These are phyloP conservation scores for Plasmodium knowlesi DNA, from an alignment of 169 alveolate species.

Conservation along the genomic window DNA sequence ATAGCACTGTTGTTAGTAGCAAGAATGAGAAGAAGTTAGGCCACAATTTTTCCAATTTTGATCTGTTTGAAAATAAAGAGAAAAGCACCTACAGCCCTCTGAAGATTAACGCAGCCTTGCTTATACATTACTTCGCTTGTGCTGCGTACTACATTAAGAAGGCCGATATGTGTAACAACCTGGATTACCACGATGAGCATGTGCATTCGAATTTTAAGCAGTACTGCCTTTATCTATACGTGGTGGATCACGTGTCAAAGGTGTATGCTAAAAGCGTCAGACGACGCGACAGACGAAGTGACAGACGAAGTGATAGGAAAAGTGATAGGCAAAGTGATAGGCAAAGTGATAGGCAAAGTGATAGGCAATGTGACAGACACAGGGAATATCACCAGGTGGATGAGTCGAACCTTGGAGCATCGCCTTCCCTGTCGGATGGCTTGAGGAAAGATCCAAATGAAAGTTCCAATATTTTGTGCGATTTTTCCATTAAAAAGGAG, in stretches of 20 bases:
- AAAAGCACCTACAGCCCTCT: conserved; percentile 16
- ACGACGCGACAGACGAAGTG: background rate
- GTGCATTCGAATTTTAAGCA: conserved; percentile 41
- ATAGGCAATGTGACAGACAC: too few species aligned
- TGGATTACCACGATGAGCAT: conserved; percentile 23
- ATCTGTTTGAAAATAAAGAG: conserved; percentile 55
- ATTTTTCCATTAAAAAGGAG: background rate
- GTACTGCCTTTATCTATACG: conserved; percentile 51
- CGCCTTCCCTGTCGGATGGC: background rate
- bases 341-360: too few species aligned
- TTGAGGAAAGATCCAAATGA: conserved; percentile 16
- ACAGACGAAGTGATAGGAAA: too few species aligned
- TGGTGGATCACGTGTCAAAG: conserved; percentile 65
- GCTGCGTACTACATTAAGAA: conserved; percentile 68
- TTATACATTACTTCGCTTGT: conserved; percentile 81
- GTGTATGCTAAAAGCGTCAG: conserved; percentile 36
- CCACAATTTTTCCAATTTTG: conserved; percentile 32
- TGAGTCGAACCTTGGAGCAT: background rate
- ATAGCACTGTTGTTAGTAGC: background rate
- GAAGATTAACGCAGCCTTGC: conserved; percentile 74
- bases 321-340: too few species aligned
- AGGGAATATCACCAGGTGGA: background rate
- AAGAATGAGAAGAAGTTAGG: conserved; percentile 17
- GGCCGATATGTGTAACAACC: conserved; percentile 37
- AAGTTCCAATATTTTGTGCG: background rate